Conservation (phyloP, 2,329 filamentous ascomycete genomes). For the Alternaria triticina region DNA sequence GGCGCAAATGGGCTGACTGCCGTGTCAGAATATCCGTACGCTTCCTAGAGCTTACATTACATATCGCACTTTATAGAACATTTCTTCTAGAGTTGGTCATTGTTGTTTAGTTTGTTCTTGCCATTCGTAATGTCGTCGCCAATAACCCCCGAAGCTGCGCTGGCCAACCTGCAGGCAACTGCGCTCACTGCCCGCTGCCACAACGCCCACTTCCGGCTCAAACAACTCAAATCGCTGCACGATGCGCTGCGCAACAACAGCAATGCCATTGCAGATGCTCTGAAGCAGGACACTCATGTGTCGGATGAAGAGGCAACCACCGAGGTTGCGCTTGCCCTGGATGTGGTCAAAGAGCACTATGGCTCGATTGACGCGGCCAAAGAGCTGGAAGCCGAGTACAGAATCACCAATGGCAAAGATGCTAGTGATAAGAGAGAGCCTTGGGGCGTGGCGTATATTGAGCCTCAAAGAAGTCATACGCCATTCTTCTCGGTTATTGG, state of each 20-base stretch:
- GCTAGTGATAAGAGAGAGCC: conserved; percentile 42
- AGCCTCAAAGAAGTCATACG: conserved; percentile 54
- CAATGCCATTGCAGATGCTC: conserved; percentile 48
- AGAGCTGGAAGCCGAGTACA: conserved; percentile 52
- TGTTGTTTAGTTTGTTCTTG: not conserved
- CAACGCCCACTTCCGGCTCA: conserved; percentile 56
- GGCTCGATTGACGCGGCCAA: conserved; percentile 48
- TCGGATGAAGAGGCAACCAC: conserved; percentile 48
- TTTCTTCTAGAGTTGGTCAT: not conserved
- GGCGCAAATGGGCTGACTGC: not conserved
- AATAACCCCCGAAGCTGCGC: conserved; percentile 26
- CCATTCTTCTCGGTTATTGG: conserved; percentile 51
- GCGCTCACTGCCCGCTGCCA: conserved; percentile 54
- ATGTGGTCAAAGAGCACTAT: conserved; percentile 51
- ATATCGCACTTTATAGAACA: not conserved
- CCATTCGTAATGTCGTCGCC: conserved; percentile 18
- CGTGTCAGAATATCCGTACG: not conserved
- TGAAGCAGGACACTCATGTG: conserved; percentile 49
- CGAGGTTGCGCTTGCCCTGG: conserved; percentile 53
- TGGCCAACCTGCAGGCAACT: conserved; percentile 48
- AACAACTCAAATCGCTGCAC: conserved; percentile 55
- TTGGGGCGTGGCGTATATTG: conserved; percentile 56
- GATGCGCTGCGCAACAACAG: conserved; percentile 46
- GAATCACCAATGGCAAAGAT: conserved; percentile 50
- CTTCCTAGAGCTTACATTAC: conserved; percentile 7